Percentiles rank a stretch among this genome's conserved stretches.
Evolutionary conservation across 331 rosid genomes (phyloP).

Genomic region (Acacia pycnantha): DNA sequence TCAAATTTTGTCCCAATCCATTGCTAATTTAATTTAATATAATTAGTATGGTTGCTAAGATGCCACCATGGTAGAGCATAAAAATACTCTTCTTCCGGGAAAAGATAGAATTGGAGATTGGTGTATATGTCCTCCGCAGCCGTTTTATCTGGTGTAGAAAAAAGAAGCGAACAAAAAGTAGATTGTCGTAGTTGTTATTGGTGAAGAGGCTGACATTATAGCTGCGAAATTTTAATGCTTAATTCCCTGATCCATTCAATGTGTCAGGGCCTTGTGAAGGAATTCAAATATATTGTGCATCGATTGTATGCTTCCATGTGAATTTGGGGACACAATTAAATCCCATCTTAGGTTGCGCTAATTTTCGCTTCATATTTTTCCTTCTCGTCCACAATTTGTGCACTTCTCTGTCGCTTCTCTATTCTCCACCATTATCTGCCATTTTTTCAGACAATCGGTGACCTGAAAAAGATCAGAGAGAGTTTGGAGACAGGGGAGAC

Average conservation of each 20-base stretch:
- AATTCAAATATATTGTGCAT: too few species aligned
- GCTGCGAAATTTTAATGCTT: background rate
- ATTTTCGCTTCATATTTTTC: too few species aligned
- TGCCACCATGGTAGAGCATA: background rate
- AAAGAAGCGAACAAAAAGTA: background rate
- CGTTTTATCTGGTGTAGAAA: background rate
- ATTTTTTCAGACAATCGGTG: too few species aligned
- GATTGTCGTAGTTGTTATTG: background rate
- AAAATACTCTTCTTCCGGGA: background rate
- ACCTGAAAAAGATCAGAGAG: too few species aligned
- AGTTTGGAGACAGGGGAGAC: too few species aligned
- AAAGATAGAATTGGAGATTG: constrained; percentile 8
- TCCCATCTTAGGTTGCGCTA: background rate
- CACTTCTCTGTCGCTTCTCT: too few species aligned
- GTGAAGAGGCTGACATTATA: background rate
- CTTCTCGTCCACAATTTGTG: too few species aligned
- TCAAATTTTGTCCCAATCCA: constrained; percentile 24
- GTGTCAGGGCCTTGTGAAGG: too few species aligned
- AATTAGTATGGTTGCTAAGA: constrained; percentile 13
- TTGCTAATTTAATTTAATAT: constrained; percentile 12
- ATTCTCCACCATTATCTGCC: too few species aligned
- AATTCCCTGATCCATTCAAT: too few species aligned
- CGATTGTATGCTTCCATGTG: too few species aligned
- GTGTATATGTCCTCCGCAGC: constrained; percentile 18
- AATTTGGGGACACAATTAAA: too few species aligned